Percentiles rank a stretch among this genome's conserved stretches.
Evolutionary conservation across 768 basidiomycete genomes (phyloP).

Genomic region (Rhizopogon vulgaris): DNA sequence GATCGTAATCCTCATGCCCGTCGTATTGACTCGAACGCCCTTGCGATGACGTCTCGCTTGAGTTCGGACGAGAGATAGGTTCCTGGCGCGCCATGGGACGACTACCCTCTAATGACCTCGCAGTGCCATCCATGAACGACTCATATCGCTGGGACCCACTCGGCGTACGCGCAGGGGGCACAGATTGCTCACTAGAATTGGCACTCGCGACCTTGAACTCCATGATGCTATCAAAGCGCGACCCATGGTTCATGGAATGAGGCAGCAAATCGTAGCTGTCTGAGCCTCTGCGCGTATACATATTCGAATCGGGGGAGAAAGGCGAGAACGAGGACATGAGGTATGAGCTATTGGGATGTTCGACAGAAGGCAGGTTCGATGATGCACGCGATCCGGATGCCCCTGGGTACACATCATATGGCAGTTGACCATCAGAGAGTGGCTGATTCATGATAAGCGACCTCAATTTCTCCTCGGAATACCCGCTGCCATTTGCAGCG

Average conservation of each 20-base stretch:
- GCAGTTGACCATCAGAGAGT: slow-evolving; percentile 11
- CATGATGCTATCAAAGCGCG: slow-evolving; percentile 36
- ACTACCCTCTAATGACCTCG: slow-evolving; percentile 32
- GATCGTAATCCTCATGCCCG: slow-evolving; percentile 37
- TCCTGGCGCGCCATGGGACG: slow-evolving; percentile 40
- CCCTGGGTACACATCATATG: slow-evolving; percentile 17
- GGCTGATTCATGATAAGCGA: slow-evolving; percentile 15
- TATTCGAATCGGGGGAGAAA: slow-evolving; percentile 72
- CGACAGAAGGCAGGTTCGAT: slow-evolving; percentile 8
- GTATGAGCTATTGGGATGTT: slow-evolving; percentile 16
- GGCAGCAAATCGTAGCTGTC: slow-evolving; percentile 24
- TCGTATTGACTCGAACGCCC: slow-evolving; percentile 17
- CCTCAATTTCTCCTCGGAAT: slow-evolving; percentile 19
- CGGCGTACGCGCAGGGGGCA: slow-evolving; percentile 40
- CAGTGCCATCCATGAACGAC: slow-evolving; percentile 38
- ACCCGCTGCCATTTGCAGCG: slow-evolving; percentile 11
- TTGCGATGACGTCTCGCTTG: slow-evolving; percentile 34
- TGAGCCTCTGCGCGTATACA: slow-evolving; percentile 35
- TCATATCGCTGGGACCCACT: slow-evolving; percentile 41
- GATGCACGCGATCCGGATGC: slow-evolving; percentile 11
- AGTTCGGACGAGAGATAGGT: slow-evolving; percentile 48
- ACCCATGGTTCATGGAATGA: slow-evolving; percentile 45
- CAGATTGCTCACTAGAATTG: slow-evolving; percentile 25
- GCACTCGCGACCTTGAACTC: slow-evolving; percentile 31
- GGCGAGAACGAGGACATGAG: slow-evolving; percentile 50